Conservation (phyloP, 257 asterid genomes). For the Mentha longifolia region DNA sequence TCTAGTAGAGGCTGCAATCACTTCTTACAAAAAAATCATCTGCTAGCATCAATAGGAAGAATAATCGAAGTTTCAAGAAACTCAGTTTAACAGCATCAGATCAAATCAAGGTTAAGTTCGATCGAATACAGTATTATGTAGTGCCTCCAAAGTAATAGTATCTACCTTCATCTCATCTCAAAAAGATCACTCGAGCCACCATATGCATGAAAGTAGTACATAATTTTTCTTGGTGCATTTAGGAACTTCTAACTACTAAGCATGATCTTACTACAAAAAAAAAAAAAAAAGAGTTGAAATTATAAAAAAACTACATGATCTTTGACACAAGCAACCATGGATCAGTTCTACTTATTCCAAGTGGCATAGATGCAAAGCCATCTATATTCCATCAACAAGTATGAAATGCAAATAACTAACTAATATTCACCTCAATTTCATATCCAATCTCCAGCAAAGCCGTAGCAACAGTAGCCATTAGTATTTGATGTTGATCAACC, state of each 20-base stretch:
- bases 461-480: conserved; percentile 75
- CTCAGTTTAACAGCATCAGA: background rate
- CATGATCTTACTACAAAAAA: background rate
- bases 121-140: background rate
- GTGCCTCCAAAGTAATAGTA: background rate
- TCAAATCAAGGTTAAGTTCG: background rate
- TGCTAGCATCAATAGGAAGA: background rate
- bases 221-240: background rate
- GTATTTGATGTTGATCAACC: conserved; percentile 83
- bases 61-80: background rate
- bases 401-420: conserved; percentile 2
- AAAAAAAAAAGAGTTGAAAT: background rate
- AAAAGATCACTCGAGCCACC: background rate
- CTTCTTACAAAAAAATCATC: background rate
- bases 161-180: background rate
- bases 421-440: conserved; percentile 74
- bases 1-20: conserved; percentile 4
- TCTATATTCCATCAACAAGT: conserved; percentile 6
- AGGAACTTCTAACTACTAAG: background rate
- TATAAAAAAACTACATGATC: background rate
- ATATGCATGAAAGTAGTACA: background rate
- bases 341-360: background rate
- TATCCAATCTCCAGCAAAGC: conserved; percentile 82
- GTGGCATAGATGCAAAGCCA: background rate
- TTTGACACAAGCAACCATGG: background rate